phyloP scores from a whole-genome alignment of 768 basidiomycete genomes.

The Leucocoprinus leucothites region DNA sequence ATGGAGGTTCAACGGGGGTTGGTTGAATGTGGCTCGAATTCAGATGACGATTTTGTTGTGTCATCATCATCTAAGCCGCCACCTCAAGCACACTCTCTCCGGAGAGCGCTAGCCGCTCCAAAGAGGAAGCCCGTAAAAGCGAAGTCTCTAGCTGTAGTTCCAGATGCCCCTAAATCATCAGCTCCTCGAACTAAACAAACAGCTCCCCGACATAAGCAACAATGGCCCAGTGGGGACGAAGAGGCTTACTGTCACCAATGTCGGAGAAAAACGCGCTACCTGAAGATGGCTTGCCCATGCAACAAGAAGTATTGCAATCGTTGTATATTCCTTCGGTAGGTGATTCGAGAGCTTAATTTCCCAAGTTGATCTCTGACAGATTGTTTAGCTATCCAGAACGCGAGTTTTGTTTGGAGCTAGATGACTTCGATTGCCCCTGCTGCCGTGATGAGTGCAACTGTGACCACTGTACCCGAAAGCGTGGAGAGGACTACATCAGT shows the following conservation, averaged over 20 bases:
- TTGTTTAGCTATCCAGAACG: conserved; percentile 4
- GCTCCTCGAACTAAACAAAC: neutral
- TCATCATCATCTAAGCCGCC: neutral
- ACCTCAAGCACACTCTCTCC: too few species aligned
- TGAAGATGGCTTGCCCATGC: conserved; percentile 13
- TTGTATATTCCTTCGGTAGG: conserved; percentile 9
- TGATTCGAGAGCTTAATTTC: neutral
- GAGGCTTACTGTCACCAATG: conserved; percentile 10
- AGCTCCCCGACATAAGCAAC: neutral
- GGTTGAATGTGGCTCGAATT: neutral
- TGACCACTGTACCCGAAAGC: conserved; percentile 8
- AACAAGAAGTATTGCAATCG: conserved; percentile 10
- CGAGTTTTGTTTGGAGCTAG: neutral
- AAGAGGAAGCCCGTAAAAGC: too few species aligned
- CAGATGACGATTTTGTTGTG: neutral
- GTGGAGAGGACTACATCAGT: conserved; percentile 11
- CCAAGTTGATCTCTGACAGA: neutral
- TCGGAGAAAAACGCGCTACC: neutral
- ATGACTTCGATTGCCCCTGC: conserved; percentile 7
- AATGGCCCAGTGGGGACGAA: conserved; percentile 2
- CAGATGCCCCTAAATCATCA: too few species aligned
- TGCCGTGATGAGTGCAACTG: conserved; percentile 11
- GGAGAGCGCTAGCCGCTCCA: too few species aligned
- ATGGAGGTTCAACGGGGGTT: neutral
- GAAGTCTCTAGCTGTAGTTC: too few species aligned